These are phyloP conservation scores for Ceratocystis variospora DNA, from an alignment of 2,329 filamentous ascomycete genomes.

Conservation along the genomic window DNA sequence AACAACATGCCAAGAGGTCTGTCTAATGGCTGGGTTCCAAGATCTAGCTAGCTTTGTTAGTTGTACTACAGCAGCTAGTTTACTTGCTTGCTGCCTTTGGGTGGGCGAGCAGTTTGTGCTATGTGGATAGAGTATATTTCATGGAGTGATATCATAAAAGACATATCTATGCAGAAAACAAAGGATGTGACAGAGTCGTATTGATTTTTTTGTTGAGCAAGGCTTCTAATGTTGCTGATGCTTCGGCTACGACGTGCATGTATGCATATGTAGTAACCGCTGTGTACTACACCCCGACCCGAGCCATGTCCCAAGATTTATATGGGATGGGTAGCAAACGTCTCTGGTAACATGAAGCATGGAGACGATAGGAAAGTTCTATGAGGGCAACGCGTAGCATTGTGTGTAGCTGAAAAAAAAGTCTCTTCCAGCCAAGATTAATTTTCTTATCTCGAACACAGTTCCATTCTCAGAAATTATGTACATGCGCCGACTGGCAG, in stretches of 20 bases:
- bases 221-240: background rate
- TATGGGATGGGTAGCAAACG: background rate
- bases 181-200: background rate
- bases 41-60: too few species aligned
- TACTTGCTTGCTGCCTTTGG: too few species aligned
- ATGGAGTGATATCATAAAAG: background rate
- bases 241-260: background rate
- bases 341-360: background rate
- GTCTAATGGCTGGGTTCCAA: too few species aligned
- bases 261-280: background rate
- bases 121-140: background rate
- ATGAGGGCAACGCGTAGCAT: background rate
- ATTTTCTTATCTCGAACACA: background rate
- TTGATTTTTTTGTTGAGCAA: background rate
- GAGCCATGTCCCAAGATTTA: background rate
- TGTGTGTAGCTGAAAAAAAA: background rate
- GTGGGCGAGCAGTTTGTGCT: background rate
- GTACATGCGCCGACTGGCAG: background rate
- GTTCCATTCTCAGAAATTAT: background rate
- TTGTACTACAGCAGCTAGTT: too few species aligned
- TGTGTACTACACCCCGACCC: background rate
- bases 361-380: background rate
- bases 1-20: too few species aligned
- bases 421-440: background rate
- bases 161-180: background rate